Percentiles rank a stretch among this genome's conserved stretches.
These are phyloP conservation scores for Brassica juncea DNA, from an alignment of 345 rosid species.

Conservation along the genomic window DNA sequence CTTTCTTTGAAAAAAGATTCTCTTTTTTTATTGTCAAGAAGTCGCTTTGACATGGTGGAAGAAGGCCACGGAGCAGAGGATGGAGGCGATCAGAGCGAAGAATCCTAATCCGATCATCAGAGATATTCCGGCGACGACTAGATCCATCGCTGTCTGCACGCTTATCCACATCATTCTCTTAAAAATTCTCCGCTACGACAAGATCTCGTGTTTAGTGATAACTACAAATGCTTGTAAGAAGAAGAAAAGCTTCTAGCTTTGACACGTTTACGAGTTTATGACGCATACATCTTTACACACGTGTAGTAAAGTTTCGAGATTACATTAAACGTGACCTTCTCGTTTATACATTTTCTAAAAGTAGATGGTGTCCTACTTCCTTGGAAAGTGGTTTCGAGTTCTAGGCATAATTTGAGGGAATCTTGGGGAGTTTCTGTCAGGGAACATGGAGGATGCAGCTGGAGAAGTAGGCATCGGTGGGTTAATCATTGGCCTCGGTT, in stretches of 20 bases:
- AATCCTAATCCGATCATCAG: constrained; percentile 68
- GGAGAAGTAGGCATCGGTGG: constrained; percentile 48
- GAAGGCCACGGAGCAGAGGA: constrained; percentile 86
- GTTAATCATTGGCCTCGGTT: constrained; percentile 50
- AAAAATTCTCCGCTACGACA: neutral
- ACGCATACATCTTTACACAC: neutral
- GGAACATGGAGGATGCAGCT: constrained; percentile 31
- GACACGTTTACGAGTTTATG: constrained; percentile 18
- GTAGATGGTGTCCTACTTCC: constrained; percentile 27
- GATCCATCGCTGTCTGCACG: constrained; percentile 61
- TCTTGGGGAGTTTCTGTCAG: constrained; percentile 24
- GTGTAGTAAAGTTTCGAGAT: constrained; percentile 11
- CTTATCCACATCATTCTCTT: constrained; percentile 47
- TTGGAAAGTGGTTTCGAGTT: constrained; percentile 34
- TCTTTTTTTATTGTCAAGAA: constrained; percentile 31
- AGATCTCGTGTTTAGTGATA: neutral
- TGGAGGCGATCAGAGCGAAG: constrained; percentile 63
- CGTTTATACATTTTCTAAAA: neutral
- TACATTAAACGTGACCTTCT: constrained; percentile 19
- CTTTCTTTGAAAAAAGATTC: no score
- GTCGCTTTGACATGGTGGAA: constrained; percentile 59
- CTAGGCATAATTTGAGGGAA: constrained; percentile 39
- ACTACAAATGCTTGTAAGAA: constrained; percentile 1
- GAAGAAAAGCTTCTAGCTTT: constrained; percentile 18
- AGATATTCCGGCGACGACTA: constrained; percentile 75